A percentile compares a stretch with the other conserved stretches of the same genome.
Evolutionary conservation across 2,329 filamentous ascomycete genomes (phyloP).

Genomic region (Fusarium virguliforme): DNA sequence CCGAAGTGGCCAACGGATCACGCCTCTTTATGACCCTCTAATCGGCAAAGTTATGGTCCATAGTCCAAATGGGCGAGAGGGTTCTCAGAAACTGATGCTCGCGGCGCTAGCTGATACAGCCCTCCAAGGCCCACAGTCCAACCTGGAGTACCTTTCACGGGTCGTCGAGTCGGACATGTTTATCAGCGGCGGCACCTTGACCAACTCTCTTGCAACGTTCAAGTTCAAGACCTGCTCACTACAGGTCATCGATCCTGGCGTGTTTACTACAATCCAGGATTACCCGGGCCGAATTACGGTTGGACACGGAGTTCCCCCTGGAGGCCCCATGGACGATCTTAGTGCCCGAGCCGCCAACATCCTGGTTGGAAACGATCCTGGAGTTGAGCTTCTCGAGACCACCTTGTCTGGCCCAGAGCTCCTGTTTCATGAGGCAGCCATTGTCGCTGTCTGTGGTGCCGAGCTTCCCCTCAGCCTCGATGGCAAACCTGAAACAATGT

Average conservation of each 20-base stretch:
- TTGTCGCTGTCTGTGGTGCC: background rate
- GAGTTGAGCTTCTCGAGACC: constrained; percentile 5
- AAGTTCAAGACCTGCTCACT: background rate
- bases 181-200: background rate
- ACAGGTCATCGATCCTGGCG: constrained; percentile 1
- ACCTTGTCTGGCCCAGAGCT: constrained; percentile 6
- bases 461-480: background rate
- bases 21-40: constrained; percentile 72
- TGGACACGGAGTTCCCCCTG: constrained; percentile 1
- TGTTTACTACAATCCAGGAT: constrained; percentile 5
- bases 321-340: constrained; percentile 6
- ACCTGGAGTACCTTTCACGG: constrained; percentile 7
- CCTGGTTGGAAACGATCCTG: background rate
- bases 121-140: background rate
- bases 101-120: background rate
- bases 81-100: constrained; percentile 1
- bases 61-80: background rate
- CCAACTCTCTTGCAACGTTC: background rate
- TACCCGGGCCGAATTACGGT: background rate
- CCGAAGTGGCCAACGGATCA: constrained; percentile 69
- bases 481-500: background rate
- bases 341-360: constrained; percentile 1
- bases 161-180: constrained; percentile 4
- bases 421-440: background rate
- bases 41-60: constrained; percentile 74